Percentiles rank a stretch among this genome's conserved stretches.
Evolutionary conservation across 257 asterid genomes (phyloP).

Genomic region (Paraleonurus japonicus): DNA sequence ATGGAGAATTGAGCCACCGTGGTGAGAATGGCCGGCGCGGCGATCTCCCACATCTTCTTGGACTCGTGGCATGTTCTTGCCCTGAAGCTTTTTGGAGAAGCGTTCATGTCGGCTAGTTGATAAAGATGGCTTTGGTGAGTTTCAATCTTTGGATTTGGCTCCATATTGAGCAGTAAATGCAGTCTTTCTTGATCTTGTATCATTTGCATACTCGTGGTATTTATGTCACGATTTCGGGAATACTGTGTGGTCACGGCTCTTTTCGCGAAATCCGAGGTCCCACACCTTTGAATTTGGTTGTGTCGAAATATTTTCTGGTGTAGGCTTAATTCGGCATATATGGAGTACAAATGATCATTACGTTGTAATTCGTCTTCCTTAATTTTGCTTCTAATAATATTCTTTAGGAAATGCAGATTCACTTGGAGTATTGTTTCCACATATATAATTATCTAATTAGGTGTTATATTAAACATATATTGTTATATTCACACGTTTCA

Average conservation of each 20-base stretch:
- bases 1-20: constrained; percentile 71
- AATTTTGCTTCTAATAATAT: not conserved
- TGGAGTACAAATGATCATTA: not conserved
- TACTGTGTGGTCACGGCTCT: not conserved
- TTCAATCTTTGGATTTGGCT: constrained; percentile 31
- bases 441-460: too few relatives aligned
- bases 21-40: constrained; percentile 65
- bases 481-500: too few relatives aligned
- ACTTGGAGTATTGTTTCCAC: too few relatives aligned
- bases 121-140: not conserved
- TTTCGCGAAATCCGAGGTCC: constrained; percentile 4
- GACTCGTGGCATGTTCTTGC: constrained; percentile 55
- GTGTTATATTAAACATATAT: too few relatives aligned
- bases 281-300: not conserved
- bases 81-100: constrained; percentile 3
- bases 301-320: not conserved
- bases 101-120: not conserved
- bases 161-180: constrained; percentile 37
- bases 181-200: constrained; percentile 36
- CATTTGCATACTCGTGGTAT: too few relatives aligned
- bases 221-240: not conserved
- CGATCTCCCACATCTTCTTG: constrained; percentile 67
- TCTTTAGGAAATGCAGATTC: too few relatives aligned
- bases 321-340: not conserved
- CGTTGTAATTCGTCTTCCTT: not conserved